Evolutionary conservation across 169 alveolate species (phyloP), one percentile per base, ranked within the genome.

Genomic region (Eimeria necatrix): DNA sequence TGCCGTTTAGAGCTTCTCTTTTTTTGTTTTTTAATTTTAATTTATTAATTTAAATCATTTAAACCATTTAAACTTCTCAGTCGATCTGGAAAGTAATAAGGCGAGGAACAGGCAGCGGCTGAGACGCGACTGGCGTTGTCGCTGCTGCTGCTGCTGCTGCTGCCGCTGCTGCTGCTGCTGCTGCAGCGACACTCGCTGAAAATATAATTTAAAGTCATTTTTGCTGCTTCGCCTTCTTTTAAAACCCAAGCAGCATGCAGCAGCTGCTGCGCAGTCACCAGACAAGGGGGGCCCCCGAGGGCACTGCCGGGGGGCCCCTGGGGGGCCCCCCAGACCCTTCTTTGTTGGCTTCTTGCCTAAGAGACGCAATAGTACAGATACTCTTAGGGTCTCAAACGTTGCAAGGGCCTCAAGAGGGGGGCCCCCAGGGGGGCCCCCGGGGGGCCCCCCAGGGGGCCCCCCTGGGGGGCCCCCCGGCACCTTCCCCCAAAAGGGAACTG

Each of bases 361-460:
- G 32, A 12, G 4, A 68, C 48, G 78, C 78, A 12, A 68, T 68
- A 12, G 1, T 22, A 68, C 78, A 68, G 78, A 22, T 68, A 8
- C 22, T 68, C 20, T 7, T 20, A 9, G 78, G 78, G 48, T 22
- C 22, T 68, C 22, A 22, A 68, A 22, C 46, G 12, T 22, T 0
- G 46, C 78, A 68, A 22, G 78, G 78, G 78, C 32, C 78, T 22
- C 32, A 8, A 12, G 10, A 14, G 68, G 68, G 3, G 68, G 22
- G 22, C 18, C 2, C 68, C 18, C 22, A 14, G 68, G 68, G 68
- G 68, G 68, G 22, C 68, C 2, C 32, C 32, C 0, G 32, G 20
- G 78, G 32, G 78, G 78, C 78, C 78, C 78, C 78, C 2, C 32
- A 12, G 14, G 78, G 32, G 22, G 78, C 78, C 78, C 32, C 78